Conservation (phyloP, 164 flowering plant genomes). For the Umbilicus rupestris region DNA sequence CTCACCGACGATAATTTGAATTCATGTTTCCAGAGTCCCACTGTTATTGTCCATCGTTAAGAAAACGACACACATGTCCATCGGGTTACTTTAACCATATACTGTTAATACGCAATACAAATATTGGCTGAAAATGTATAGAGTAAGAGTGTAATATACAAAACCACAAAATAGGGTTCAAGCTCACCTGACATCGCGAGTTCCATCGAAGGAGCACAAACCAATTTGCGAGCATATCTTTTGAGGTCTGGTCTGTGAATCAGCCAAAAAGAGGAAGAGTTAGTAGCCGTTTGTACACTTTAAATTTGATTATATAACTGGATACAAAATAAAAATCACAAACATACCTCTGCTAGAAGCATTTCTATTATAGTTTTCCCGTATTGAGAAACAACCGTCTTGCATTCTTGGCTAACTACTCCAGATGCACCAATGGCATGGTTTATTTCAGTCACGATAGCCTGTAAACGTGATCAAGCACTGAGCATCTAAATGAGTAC, state of each 20-base stretch:
- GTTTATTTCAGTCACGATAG: slow-evolving; percentile 48
- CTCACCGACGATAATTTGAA: background rate
- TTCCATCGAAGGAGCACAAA: slow-evolving; percentile 55
- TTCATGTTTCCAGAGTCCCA: background rate
- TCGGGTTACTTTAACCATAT: background rate
- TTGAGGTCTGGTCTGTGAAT: slow-evolving; percentile 38
- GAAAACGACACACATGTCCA: background rate
- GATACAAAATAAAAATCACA: background rate
- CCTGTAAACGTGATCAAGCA: slow-evolving; percentile 17
- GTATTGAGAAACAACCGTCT: slow-evolving; percentile 44
- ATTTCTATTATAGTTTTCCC: slow-evolving; percentile 41
- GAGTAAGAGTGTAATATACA: background rate
- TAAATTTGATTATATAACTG: background rate
- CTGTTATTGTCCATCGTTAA: too few species aligned
- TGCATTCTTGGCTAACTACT: slow-evolving; percentile 59
- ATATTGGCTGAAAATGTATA: background rate
- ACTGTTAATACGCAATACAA: background rate
- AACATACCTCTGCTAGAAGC: slow-evolving; percentile 35
- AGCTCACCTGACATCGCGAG: slow-evolving; percentile 47
- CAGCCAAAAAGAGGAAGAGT: background rate
- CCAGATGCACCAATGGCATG: slow-evolving; percentile 70
- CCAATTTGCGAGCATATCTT: slow-evolving; percentile 69
- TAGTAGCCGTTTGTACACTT: background rate
- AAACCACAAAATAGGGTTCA: background rate
- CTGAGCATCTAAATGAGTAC: background rate